Evolutionary conservation across 345 rosid species (phyloP), one percentile per base, ranked within the genome.

Genomic region (Salix dunnii): DNA sequence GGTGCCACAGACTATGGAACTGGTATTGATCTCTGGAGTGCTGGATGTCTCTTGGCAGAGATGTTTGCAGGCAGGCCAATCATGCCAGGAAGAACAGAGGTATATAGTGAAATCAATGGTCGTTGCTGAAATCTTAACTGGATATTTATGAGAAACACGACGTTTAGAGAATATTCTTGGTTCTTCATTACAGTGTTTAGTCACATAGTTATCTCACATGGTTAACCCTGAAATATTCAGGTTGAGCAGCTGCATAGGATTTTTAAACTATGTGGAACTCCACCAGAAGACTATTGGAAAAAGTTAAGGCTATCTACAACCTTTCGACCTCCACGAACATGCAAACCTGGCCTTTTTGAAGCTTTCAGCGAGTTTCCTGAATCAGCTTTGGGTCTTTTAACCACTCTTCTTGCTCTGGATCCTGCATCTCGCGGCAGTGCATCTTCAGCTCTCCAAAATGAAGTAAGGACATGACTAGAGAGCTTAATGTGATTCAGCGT

Each of bases 171-270:
- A 20, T 20, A 2, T 21, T 1, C 3, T 18, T 51, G 23, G n/a
- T 7, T 9, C 4, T 72, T 66, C 68, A 36, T 68, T 65, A 40
- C 30, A 36, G 35, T 36, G 40, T 36, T 16, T 6, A 23, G 70
- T 53, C 8, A 28, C 73, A 28, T 64, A 3, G 43, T 36, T 28
- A 49, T 76, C 69, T 71, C 13, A 74, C 31, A 67, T 67, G 17
- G 62, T 25, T 25, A 67, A 25, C 20, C 63, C n/a, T 69, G 72
- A 17, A 70, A 53, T 36, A 36, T 65, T 61, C 77, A 90, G 99
- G 94, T 93, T 71, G 97, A 95, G 81, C 99, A 93, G 82, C 83
- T 93, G 70, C 96, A 95, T 81, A 90, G 84, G 82, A 95, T 90
- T 73, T 94, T 94, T 77, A 82, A 88, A 84, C 86, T 94, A 46